These are phyloP conservation scores for Boechera divaricarpa DNA, from an alignment of 345 rosid species.

Conservation along the genomic window DNA sequence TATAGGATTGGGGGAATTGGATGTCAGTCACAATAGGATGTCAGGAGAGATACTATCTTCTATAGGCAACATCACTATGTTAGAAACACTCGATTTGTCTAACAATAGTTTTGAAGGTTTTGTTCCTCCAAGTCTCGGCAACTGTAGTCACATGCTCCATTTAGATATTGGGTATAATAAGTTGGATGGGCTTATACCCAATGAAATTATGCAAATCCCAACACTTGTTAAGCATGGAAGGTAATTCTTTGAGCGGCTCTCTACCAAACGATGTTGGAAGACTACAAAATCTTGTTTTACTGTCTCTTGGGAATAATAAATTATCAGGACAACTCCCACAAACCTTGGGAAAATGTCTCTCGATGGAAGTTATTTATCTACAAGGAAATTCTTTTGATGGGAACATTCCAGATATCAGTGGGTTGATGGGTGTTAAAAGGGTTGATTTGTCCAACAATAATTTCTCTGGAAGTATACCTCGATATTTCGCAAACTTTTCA, in stretches of 20 bases:
- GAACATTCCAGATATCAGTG: neutral
- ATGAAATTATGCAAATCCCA: neutral
- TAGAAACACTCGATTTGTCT: neutral
- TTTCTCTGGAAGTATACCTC: constrained; percentile 29
- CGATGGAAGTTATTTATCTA: neutral
- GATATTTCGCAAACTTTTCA: neutral
- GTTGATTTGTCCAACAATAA: neutral
- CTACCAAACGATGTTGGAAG: neutral
- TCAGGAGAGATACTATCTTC: neutral
- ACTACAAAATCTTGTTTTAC: neutral
- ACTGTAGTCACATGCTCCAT: neutral
- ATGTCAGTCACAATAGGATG: neutral
- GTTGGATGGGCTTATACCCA: constrained; percentile 9
- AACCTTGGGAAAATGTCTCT: too few species aligned
- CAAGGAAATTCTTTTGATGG: constrained; percentile 20
- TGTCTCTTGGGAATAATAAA: neutral
- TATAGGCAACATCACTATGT: constrained; percentile 1
- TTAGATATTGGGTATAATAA: neutral
- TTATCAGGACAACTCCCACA: neutral
- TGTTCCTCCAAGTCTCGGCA: neutral
- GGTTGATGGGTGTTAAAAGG: neutral
- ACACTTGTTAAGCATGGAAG: neutral
- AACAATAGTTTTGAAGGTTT: constrained; percentile 14
- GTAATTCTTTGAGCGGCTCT: neutral
- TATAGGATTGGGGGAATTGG: neutral